phyloP scores from a whole-genome alignment of 2,329 filamentous ascomycete genomes.

The Trichoderma sp. region DNA sequence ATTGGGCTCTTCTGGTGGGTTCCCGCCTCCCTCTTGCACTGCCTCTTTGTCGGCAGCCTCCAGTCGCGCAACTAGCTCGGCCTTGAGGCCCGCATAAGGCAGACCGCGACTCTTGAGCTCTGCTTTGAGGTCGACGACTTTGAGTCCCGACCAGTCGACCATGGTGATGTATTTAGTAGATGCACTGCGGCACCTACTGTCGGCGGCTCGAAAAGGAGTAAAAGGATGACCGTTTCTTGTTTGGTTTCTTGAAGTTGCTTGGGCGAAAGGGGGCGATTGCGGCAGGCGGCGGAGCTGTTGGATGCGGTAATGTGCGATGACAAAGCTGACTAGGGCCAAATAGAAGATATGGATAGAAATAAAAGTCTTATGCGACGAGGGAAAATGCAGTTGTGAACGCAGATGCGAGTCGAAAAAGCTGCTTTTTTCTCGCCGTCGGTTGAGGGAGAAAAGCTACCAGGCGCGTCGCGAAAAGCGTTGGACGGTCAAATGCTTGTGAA shows the following conservation, averaged over 20 bases:
- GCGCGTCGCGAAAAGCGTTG: constrained; percentile 21
- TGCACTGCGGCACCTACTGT: neutral
- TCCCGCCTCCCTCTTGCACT: neutral
- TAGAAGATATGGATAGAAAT: neutral
- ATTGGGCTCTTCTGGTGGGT: neutral
- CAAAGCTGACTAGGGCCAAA: neutral
- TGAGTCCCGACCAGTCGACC: constrained; percentile 58
- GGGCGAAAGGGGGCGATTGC: constrained; percentile 1
- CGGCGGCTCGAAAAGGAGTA: neutral
- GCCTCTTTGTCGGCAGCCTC: constrained; percentile 30
- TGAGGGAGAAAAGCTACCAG: constrained; percentile 7
- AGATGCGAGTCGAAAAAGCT: neutral
- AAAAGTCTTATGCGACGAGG: neutral
- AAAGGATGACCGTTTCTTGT: neutral
- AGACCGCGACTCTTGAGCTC: constrained; percentile 73
- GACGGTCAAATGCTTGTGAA: constrained; percentile 7
- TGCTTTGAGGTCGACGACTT: constrained; percentile 71
- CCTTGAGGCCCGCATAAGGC: constrained; percentile 65
- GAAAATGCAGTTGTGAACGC: neutral
- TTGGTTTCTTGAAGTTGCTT: neutral
- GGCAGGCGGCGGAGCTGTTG: neutral
- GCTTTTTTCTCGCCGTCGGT: neutral
- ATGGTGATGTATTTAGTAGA: constrained; percentile 33
- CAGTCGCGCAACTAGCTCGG: constrained; percentile 67
- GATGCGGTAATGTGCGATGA: neutral